A percentile compares a stretch with the other conserved stretches of the same genome.
Conservation (phyloP, 352 stramenopile genomes). For the Phytophthora colocasiae region DNA sequence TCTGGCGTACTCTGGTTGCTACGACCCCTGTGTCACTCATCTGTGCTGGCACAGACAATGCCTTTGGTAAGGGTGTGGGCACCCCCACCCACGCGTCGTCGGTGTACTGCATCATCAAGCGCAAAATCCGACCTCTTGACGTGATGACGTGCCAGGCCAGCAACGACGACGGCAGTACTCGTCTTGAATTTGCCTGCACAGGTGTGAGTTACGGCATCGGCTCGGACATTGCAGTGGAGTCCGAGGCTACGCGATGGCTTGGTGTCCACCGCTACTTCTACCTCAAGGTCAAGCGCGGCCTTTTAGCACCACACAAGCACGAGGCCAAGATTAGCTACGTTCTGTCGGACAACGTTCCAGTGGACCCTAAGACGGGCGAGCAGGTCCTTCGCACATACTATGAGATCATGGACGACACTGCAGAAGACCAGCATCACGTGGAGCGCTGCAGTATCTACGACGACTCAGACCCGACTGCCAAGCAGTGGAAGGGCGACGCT, state of each 20-base stretch:
- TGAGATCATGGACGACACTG: constrained; percentile 65
- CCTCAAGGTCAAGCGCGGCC: constrained; percentile 72
- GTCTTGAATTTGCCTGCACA: constrained; percentile 77
- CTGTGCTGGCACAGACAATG: constrained; percentile 77
- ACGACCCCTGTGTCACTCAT: constrained; percentile 78
- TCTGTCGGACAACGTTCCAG: constrained; percentile 57
- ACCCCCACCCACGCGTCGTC: constrained; percentile 69
- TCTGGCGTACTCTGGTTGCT: constrained; percentile 77
- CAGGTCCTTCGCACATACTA: constrained; percentile 79
- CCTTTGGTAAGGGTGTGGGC: constrained; percentile 77
- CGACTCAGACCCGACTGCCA: constrained; percentile 44
- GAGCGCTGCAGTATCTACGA: constrained; percentile 84
- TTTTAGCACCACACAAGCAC: constrained; percentile 60
- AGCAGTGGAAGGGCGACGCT: constrained; percentile 71
- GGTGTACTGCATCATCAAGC: constrained; percentile 84
- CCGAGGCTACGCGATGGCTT: constrained; percentile 72
- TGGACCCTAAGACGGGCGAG: constrained; percentile 51
- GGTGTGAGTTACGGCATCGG: constrained; percentile 79
- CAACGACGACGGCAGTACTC: constrained; percentile 51
- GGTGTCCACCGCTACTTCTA: constrained; percentile 78
- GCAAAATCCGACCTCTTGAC: constrained; percentile 81
- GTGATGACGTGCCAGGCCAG: constrained; percentile 66
- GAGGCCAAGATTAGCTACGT: constrained; percentile 78
- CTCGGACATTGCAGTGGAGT: constrained; percentile 79
- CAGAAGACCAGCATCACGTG: constrained; percentile 72